Conservation (phyloP, 2,329 filamentous ascomycete species). For the Colletotrichum sp. region DNA sequence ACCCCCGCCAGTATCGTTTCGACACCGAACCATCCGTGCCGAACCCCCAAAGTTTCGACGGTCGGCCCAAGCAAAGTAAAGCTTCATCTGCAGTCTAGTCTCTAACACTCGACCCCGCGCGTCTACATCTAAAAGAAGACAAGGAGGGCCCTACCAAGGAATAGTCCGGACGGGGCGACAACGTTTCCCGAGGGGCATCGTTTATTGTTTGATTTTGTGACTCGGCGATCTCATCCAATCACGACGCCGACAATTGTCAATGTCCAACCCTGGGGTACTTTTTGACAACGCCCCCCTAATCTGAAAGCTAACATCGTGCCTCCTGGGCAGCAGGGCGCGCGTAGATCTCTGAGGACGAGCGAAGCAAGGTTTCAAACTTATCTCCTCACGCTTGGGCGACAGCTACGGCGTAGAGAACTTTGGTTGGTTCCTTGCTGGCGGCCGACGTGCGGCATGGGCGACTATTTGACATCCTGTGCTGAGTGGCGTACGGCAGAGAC, state of each 20-base stretch:
- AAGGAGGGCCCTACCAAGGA: background rate
- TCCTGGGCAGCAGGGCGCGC: background rate
- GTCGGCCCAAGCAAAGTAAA: background rate
- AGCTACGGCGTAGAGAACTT: background rate
- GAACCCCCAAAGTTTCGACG: background rate
- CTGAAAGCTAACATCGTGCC: background rate
- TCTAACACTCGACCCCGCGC: background rate
- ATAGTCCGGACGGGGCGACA: background rate
- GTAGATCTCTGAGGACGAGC: background rate
- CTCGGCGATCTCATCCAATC: background rate
- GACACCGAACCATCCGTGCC: background rate
- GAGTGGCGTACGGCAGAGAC: background rate
- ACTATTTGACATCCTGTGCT: background rate
- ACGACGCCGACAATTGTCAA: background rate
- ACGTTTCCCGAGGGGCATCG: background rate
- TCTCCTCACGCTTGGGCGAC: background rate
- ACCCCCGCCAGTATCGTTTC: background rate
- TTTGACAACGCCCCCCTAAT: background rate
- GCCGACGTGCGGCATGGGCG: background rate
- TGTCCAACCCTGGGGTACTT: background rate
- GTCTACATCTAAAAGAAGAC: background rate
- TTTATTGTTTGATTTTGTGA: background rate
- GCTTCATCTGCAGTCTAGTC: background rate
- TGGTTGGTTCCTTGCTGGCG: background rate
- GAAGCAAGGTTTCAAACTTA: background rate